phyloP scores from a whole-genome alignment of 352 stramenopile genomes.

The Globisporangium nagaii region DNA sequence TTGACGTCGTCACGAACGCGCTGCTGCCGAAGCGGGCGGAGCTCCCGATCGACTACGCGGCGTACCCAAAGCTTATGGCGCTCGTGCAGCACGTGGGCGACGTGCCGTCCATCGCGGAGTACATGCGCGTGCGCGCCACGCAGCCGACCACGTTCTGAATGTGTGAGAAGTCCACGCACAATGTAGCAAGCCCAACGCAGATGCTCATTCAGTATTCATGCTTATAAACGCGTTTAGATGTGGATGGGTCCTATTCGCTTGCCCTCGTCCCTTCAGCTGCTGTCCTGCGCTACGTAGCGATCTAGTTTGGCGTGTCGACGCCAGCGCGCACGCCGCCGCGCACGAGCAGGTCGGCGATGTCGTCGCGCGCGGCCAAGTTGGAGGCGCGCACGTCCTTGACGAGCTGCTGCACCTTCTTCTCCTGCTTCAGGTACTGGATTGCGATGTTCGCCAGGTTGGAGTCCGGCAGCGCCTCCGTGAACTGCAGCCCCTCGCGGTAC shows the following conservation, averaged over 20 bases:
- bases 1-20: slow-evolving; percentile 29
- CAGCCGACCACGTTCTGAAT: slow-evolving; percentile 5
- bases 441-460: slow-evolving; percentile 89
- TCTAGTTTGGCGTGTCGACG: slow-evolving; percentile 39
- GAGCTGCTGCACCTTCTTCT: slow-evolving; percentile 90
- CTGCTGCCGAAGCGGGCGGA: slow-evolving; percentile 19
- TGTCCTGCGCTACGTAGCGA: no score
- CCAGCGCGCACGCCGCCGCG: slow-evolving; percentile 73
- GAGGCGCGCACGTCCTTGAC: slow-evolving; percentile 61
- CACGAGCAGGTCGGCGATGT: slow-evolving; percentile 71
- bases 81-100: slow-evolving; percentile 1
- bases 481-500: slow-evolving; percentile 96
- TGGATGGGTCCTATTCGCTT: neutral
- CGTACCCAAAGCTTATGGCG: slow-evolving; percentile 20
- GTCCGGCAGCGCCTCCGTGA: slow-evolving; percentile 91
- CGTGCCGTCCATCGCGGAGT: slow-evolving; percentile 11
- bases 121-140: slow-evolving; percentile 1
- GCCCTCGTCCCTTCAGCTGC: no score
- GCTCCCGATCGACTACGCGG: slow-evolving; percentile 24
- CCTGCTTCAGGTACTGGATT: slow-evolving; percentile 93
- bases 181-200: no score
- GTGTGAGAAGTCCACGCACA: no score
- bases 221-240: slow-evolving; percentile 1
- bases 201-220: slow-evolving; percentile 1
- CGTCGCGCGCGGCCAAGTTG: slow-evolving; percentile 42